phyloP scores from a whole-genome alignment of 2,329 filamentous ascomycete genomes.

The Incumbomyces delicatus region DNA sequence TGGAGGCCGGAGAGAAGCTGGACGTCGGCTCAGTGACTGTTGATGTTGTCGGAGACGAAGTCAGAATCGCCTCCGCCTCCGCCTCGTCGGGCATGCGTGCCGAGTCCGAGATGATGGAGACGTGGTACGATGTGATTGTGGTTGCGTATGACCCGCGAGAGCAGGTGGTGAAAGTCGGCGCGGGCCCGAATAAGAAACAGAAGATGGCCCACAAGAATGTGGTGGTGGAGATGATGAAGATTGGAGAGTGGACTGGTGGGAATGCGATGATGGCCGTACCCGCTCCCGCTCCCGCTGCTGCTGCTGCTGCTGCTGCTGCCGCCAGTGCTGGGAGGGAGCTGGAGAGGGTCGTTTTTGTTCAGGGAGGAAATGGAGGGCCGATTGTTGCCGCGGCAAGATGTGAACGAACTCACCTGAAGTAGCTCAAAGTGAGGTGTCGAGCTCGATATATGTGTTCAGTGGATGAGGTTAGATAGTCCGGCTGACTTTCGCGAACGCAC shows the following conservation, averaged over 20 bases:
- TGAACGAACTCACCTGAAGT: too few species aligned
- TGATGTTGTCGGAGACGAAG: constrained; percentile 11
- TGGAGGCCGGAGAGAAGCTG: constrained; percentile 12
- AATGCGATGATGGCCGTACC: constrained; percentile 7
- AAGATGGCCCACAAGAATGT: constrained; percentile 15
- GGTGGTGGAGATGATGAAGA: constrained; percentile 14
- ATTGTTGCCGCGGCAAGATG: constrained; percentile 7
- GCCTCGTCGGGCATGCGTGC: too few species aligned
- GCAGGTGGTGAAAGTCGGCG: constrained; percentile 13
- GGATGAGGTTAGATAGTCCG: too few species aligned
- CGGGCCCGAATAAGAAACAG: constrained; percentile 15
- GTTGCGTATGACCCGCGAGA: constrained; percentile 10
- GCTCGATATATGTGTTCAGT: too few species aligned
- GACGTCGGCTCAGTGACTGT: constrained; percentile 8
- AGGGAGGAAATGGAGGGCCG: constrained; percentile 12
- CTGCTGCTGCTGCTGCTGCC: too few species aligned
- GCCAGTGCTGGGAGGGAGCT: too few species aligned
- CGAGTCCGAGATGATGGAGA: too few species aligned
- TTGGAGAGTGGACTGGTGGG: constrained; percentile 15
- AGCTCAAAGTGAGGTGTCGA: too few species aligned
- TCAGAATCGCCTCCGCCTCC: constrained; percentile 10
- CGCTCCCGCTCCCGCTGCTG: constrained; percentile 7
- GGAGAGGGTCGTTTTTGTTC: constrained; percentile 15
- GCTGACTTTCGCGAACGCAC: too few species aligned
- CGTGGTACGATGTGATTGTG: constrained; percentile 13